Evolutionary conservation across 2,329 filamentous ascomycete genomes (phyloP).

Genomic region (Dothistroma septosporum): DNA sequence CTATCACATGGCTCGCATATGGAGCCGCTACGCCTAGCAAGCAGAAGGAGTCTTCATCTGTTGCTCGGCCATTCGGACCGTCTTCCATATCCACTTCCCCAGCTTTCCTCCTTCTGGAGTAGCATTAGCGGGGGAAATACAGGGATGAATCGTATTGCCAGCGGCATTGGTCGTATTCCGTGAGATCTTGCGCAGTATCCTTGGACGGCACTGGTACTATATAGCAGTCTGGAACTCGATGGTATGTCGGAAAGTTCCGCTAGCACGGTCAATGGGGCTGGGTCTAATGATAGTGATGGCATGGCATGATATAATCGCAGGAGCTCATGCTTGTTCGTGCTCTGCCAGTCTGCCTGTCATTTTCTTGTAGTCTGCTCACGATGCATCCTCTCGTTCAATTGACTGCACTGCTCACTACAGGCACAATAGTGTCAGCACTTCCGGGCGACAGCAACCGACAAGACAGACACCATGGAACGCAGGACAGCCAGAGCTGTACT

Average conservation of each 20-base stretch:
- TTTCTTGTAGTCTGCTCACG: not conserved
- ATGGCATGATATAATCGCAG: not conserved
- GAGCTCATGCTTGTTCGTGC: not conserved
- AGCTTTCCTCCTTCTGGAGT: not conserved
- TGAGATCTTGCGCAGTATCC: not conserved
- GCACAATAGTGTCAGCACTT: not conserved
- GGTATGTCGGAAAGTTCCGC: too few relatives aligned
- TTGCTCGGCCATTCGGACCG: too few relatives aligned
- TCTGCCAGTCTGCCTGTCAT: not conserved
- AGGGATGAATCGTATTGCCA: not conserved
- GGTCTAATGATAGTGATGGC: not conserved
- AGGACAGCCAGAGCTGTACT: constrained; percentile 16
- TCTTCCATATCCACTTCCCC: not conserved
- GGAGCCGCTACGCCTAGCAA: too few relatives aligned
- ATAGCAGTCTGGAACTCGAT: not conserved
- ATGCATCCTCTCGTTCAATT: not conserved
- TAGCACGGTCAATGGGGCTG: not conserved
- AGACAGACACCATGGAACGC: not conserved
- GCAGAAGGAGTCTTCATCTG: too few relatives aligned
- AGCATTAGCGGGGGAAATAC: not conserved
- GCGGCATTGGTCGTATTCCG: too few relatives aligned
- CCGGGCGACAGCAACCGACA: not conserved
- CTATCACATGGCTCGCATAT: not conserved
- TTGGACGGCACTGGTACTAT: not conserved
- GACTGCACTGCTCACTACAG: not conserved